A percentile compares a stretch with the other conserved stretches of the same genome.
Evolutionary conservation across 1,284 basidiomycete genomes (phyloP).

Genomic region (Papiliotrema terrestris): DNA sequence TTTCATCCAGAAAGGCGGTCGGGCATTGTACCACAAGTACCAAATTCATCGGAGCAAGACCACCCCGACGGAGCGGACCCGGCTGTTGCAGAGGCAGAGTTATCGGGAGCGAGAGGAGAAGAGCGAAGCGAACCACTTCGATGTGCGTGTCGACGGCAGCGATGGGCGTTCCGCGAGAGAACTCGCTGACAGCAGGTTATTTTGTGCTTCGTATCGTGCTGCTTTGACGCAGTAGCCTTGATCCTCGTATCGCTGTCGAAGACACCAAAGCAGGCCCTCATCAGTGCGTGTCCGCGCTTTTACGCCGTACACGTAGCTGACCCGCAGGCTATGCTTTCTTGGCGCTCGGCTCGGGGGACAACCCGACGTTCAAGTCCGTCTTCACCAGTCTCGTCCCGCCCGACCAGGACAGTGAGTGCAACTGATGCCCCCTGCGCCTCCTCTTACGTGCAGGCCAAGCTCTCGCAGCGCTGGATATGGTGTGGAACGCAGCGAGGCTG

Average conservation of each 20-base stretch:
- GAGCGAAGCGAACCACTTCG: constrained; percentile 35
- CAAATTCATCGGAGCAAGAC: constrained; percentile 8
- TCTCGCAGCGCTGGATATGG: constrained; percentile 37
- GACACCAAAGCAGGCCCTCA: constrained; percentile 25
- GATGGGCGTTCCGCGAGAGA: not conserved
- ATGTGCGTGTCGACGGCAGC: constrained; percentile 20
- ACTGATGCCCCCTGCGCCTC: not conserved
- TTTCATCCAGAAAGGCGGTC: constrained; percentile 26
- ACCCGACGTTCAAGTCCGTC: constrained; percentile 34
- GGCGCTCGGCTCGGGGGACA: constrained; percentile 31
- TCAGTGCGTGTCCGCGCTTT: constrained; percentile 8
- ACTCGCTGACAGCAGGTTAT: constrained; percentile 17
- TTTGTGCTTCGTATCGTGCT: constrained; percentile 26
- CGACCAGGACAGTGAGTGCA: constrained; percentile 27
- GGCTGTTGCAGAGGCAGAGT: constrained; percentile 10
- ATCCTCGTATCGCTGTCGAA: constrained; percentile 25
- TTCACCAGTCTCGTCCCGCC: constrained; percentile 28
- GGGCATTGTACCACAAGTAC: constrained; percentile 21
- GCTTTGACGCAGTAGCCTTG: constrained; percentile 24
- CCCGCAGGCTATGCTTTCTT: constrained; percentile 23
- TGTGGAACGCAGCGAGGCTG: constrained; percentile 26
- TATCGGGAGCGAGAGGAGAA: constrained; percentile 10
- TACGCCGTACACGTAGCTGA: not conserved
- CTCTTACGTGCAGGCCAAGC: constrained; percentile 18
- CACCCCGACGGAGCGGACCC: constrained; percentile 11